Evolutionary conservation across 192 early-diverging fungal genomes (phyloP).

Genomic region (Dimargaris verticillata): DNA sequence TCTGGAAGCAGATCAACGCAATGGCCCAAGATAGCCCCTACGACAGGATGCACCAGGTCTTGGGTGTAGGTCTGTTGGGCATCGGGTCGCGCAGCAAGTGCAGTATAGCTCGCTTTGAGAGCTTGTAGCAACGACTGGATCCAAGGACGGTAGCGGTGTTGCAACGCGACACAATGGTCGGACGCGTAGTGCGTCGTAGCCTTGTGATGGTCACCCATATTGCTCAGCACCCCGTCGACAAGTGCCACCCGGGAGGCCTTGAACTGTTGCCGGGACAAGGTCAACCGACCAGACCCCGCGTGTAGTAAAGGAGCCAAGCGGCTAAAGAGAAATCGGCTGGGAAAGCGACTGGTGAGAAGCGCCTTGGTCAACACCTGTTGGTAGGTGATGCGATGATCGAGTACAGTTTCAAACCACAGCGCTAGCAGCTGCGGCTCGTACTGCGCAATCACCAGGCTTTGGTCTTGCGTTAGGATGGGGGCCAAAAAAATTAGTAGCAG

Average conservation of each 20-base stretch:
- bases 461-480: neutral
- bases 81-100: neutral
- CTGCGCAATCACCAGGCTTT: neutral
- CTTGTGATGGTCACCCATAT: neutral
- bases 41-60: neutral
- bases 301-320: neutral
- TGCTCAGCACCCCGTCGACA: neutral
- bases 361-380: slow-evolving; percentile 1
- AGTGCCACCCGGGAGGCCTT: neutral
- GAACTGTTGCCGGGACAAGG: neutral
- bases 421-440: neutral
- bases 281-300: neutral
- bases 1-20: neutral
- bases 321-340: neutral
- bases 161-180: neutral
- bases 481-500: neutral
- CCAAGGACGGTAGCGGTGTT: neutral
- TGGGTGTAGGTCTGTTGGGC: neutral
- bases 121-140: neutral
- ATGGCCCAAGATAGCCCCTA: neutral
- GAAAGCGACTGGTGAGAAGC: neutral
- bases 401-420: slow-evolving; percentile 7
- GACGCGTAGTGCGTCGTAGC: neutral
- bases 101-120: neutral
- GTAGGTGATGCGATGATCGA: neutral